Evolutionary conservation across 2,329 filamentous ascomycete genomes (phyloP), one percentile per base, ranked within the genome.

Genomic region (Botrytis tulipae): DNA sequence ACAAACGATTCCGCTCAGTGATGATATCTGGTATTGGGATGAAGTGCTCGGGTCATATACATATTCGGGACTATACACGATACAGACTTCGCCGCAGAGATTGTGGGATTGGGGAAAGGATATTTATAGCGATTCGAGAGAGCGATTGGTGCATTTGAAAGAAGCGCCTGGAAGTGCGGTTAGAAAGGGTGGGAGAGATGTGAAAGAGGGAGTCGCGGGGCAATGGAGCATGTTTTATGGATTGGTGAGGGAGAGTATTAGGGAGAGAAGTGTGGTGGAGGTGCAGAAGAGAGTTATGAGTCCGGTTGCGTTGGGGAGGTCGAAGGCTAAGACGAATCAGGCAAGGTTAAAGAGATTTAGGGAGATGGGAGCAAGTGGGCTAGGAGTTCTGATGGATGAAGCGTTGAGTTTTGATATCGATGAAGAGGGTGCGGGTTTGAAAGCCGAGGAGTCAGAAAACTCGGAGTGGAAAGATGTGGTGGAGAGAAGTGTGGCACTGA

Each of bases 21-120:
- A 97, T 76, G 94, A 97, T 78, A 91, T 97, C 37, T 95, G 92
- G 90, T 98, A 98, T 82, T 99, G 96, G 96, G 93, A 97, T 80
- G 92, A 96, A 77, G 88, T 98, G 2, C 84, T 97, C 44, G 89
- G 89, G 16, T 97, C 93, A 0, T 91, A 93, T 77, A 87, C 89
- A 67, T 93, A 92, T 79, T 95, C 93, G 76, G 91, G 90, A 46
- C 81, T 98, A 5, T 98, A 98, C 82, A 92, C 93, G 22, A 83
- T 97, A 14, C 96, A 99, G 82, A 97, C 91, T 0, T 93, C 92
- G 0, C 96, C 96, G 0, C 79, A 91, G 59, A 87, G 93, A 29
- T 82, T 97, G 48, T 95, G 90, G 89, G 84, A 85, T 4, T 94
- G 92, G 88, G 85, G 88, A 12, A 87, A 87, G 79, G 91, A 92